These are phyloP conservation scores for Epichloe hybrida DNA, from an alignment of 2,329 filamentous ascomycete species.

Conservation along the genomic window DNA sequence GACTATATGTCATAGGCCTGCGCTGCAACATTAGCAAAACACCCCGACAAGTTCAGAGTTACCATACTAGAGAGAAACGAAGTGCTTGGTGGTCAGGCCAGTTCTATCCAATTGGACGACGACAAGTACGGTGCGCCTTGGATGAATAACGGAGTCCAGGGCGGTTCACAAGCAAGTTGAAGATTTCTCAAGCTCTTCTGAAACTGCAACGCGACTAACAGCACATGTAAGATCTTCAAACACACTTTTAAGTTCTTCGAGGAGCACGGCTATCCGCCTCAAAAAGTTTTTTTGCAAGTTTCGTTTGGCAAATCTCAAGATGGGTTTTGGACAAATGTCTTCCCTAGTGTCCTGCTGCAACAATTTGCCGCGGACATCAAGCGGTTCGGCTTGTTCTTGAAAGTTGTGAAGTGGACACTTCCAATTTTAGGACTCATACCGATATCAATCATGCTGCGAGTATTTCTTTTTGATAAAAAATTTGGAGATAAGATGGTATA, in stretches of 20 bases:
- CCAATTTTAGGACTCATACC: conserved; percentile 45
- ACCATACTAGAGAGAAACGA: conserved; percentile 46
- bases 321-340: conserved; percentile 53
- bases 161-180: conserved; percentile 29
- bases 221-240: conserved; percentile 42
- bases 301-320: conserved; percentile 47
- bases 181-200: not conserved
- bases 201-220: not conserved
- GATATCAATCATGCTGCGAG: conserved; percentile 49
- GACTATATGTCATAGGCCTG: conserved; percentile 33
- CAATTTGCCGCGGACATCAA: conserved; percentile 42
- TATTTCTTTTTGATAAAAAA: conserved; percentile 56
- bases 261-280: conserved; percentile 39
- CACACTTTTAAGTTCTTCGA: conserved; percentile 54
- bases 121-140: conserved; percentile 42
- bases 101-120: conserved; percentile 44
- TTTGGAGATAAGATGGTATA: conserved; percentile 60
- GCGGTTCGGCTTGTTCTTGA: conserved; percentile 41
- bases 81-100: conserved; percentile 48
- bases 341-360: conserved; percentile 43
- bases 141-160: conserved; percentile 52
- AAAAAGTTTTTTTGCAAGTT: conserved; percentile 46
- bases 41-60: conserved; percentile 51
- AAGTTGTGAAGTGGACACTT: conserved; percentile 45
- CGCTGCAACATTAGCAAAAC: conserved; percentile 51